Conservation (phyloP, 2,329 filamentous ascomycete species). For the Exophiala oligosperma region DNA sequence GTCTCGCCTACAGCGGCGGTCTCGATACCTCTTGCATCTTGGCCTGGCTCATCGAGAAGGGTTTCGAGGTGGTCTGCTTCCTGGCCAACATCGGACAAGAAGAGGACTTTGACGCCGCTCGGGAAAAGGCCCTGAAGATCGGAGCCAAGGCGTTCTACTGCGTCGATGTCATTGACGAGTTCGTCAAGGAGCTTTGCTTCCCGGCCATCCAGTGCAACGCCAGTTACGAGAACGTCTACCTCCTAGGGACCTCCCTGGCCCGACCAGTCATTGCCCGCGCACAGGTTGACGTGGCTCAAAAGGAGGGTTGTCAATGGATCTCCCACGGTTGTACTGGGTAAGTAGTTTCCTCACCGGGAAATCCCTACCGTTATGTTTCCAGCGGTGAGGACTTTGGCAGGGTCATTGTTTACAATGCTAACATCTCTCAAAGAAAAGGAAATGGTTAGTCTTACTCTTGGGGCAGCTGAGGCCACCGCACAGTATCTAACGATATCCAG, state of each 20-base stretch:
- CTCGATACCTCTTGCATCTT: constrained; percentile 61
- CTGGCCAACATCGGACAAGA: constrained; percentile 69
- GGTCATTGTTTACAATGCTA: too few relatives aligned
- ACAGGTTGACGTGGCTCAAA: constrained; percentile 42
- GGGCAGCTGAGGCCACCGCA: constrained; percentile 25
- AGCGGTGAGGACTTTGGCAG: too few relatives aligned
- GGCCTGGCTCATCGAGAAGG: constrained; percentile 47
- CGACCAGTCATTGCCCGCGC: constrained; percentile 50
- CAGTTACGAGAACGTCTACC: constrained; percentile 30
- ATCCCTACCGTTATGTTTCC: too few relatives aligned
- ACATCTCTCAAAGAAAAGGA: too few relatives aligned
- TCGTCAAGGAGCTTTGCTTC: constrained; percentile 79
- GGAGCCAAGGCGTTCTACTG: constrained; percentile 62
- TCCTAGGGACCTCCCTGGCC: constrained; percentile 35
- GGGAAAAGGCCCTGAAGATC: constrained; percentile 64
- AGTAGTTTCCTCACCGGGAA: neutral
- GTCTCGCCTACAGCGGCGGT: constrained; percentile 46
- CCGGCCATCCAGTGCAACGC: constrained; percentile 70
- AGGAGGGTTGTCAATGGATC: constrained; percentile 42
- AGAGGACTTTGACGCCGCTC: constrained; percentile 74
- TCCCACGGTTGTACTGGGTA: constrained; percentile 47
- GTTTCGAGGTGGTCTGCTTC: constrained; percentile 64
- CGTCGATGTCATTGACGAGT: constrained; percentile 67
- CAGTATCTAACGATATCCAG: constrained; percentile 30
- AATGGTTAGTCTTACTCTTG: too few relatives aligned